Base-by-base conservation (phyloP, 2,329 filamentous ascomycete species). In the Hymenoscyphus fructigenus region DNA sequence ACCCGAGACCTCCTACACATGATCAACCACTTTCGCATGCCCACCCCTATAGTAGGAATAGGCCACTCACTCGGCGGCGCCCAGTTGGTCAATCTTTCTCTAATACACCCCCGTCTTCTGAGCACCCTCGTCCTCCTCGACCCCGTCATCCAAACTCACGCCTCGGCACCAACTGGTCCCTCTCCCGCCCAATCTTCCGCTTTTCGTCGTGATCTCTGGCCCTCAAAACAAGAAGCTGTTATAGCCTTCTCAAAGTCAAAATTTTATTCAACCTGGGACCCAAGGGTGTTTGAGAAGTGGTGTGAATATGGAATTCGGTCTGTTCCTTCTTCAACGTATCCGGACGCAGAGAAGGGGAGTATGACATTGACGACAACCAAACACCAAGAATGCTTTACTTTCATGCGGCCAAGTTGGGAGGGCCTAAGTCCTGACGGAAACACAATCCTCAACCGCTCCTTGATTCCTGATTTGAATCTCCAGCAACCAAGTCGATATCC, bases 11-110 rank as follows among this genome's bases (percentile, higher is more conserved):
- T 97, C 3, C 83, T 95, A 20, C 87, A 94, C 74, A 85, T 97
- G 78, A 84, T 95, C 79, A 97, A 97, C 78, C 83, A 86, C 62
- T 94, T 97, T 78, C 90, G 92, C 53, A 93, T 95, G 84, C 90
- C 91, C 14, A 89, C 69, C 29, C 94, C 94, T 1, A 81, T 97
- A 23, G 79, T 97, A 68, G 93, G 91, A 64, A 78, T 98, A 32
- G 94, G 92, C 17, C 94, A 98, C 79, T 96, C 92, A 71, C 93
- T 96, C 82, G 94, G 94, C 70, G 93, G 85, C 69, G 86, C 85
- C 74, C 85, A 91, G 65, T 83, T 97, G 62, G 82, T 85, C 62
- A 88, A 92, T 70, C 81, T 94, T 17, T 81, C 91, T 4, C 80
- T 94, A 12, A 84, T 92, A 70, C 90, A 97, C 77, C 93, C 94